These are phyloP conservation scores for Daedaleopsis sinensis DNA, from an alignment of 768 basidiomycete species.

Conservation along the genomic window DNA sequence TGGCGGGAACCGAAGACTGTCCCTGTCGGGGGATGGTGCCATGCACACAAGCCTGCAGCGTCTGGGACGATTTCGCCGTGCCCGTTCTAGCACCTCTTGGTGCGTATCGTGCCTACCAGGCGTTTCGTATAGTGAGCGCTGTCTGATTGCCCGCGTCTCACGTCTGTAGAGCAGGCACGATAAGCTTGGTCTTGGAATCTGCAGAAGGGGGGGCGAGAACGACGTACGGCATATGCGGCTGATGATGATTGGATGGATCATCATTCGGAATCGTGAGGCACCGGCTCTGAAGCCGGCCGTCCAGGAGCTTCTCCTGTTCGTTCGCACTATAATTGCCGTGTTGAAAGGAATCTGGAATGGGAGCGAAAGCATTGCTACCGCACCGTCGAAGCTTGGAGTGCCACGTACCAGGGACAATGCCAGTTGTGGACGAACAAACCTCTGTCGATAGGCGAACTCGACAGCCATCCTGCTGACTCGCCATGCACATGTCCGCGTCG, in stretches of 20 bases:
- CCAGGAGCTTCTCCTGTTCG: no score
- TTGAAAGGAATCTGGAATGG: no score
- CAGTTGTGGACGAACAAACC: no score
- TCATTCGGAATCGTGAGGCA: neutral
- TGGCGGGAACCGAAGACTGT: neutral
- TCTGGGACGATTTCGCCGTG: neutral
- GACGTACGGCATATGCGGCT: neutral
- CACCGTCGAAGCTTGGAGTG: no score
- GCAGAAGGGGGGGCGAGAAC: neutral
- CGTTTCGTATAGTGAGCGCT: neutral
- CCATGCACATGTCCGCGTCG: neutral
- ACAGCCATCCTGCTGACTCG: neutral
- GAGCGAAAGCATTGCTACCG: no score
- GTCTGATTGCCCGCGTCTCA: no score
- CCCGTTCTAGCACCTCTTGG: neutral
- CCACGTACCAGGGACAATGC: no score
- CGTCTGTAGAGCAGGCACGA: neutral
- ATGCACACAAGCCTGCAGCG: neutral
- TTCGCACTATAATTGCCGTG: no score
- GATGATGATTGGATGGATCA: neutral
- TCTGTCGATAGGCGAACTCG: neutral
- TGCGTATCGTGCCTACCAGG: neutral
- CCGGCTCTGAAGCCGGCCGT: no score
- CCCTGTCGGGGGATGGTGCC: neutral
- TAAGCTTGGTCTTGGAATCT: neutral